Conservation (phyloP, 352 stramenopile genomes). For the Halophytophthora polymorphica region DNA sequence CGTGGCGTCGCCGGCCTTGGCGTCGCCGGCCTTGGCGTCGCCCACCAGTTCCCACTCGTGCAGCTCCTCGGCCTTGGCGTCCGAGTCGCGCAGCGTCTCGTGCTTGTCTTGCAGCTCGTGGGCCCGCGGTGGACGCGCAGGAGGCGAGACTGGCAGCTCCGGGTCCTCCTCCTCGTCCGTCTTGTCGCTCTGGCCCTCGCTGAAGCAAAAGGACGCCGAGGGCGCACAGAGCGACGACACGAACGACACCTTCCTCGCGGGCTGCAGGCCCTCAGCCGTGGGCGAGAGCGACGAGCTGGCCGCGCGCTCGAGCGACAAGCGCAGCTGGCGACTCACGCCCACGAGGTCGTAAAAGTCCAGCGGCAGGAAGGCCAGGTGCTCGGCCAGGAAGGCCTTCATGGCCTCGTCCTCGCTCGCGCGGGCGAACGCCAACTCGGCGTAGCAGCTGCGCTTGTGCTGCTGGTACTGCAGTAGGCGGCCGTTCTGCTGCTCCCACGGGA, state of each 20-base stretch:
- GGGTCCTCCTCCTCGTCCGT: slow-evolving; percentile 24
- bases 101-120: slow-evolving; percentile 16
- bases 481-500: slow-evolving; percentile 49
- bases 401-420: slow-evolving; percentile 53
- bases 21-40: slow-evolving; percentile 7
- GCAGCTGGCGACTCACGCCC: slow-evolving; percentile 54
- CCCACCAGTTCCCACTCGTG: slow-evolving; percentile 26
- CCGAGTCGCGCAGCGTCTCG: slow-evolving; percentile 8
- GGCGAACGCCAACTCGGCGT: slow-evolving; percentile 52
- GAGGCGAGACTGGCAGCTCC: slow-evolving; percentile 22
- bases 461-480: slow-evolving; percentile 48
- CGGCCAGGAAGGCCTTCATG: slow-evolving; percentile 43
- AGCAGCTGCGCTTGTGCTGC: slow-evolving; percentile 65
- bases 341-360: slow-evolving; percentile 80
- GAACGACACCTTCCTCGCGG: slow-evolving; percentile 26
- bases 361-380: slow-evolving; percentile 69
- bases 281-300: slow-evolving; percentile 20
- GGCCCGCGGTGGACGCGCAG: slow-evolving; percentile 1
- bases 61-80: slow-evolving; percentile 14
- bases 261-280: slow-evolving; percentile 8
- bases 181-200: background rate
- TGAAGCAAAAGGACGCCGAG: slow-evolving; percentile 7
- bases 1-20: slow-evolving; percentile 5
- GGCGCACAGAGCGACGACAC: slow-evolving; percentile 32
- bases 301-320: slow-evolving; percentile 38